phyloP scores from a whole-genome alignment of 1,139 yeast species.

The Sugiyamaella sp. region DNA sequence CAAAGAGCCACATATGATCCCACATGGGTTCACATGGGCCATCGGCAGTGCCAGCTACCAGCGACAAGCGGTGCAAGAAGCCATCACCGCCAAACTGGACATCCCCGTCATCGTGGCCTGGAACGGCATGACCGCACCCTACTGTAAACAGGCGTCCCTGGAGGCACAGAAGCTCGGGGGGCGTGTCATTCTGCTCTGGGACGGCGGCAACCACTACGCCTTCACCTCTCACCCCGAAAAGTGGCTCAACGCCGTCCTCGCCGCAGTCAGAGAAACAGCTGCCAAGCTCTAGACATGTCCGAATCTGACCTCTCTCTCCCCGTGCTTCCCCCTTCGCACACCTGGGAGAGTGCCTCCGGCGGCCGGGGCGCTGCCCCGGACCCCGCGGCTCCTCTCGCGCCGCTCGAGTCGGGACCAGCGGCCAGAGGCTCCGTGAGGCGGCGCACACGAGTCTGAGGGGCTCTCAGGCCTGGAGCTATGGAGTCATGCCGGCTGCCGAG shows the following conservation, averaged over 20 bases:
- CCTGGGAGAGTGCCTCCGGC: background rate
- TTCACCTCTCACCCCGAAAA: constrained; percentile 7
- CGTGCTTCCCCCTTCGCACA: too few relatives aligned
- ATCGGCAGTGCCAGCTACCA: constrained; percentile 10
- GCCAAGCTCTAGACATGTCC: background rate
- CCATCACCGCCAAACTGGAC: constrained; percentile 4
- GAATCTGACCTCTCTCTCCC: too few relatives aligned
- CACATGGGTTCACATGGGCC: constrained; percentile 16
- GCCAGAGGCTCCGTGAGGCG: too few relatives aligned
- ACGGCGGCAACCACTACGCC: constrained; percentile 17
- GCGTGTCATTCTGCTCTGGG: constrained; percentile 6
- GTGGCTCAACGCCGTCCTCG: constrained; percentile 6
- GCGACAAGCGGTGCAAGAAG: constrained; percentile 11
- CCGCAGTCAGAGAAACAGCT: background rate
- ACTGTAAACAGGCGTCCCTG: constrained; percentile 14
- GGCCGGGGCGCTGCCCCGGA: background rate
- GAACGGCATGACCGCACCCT: constrained; percentile 20
- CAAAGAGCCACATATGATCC: constrained; percentile 13
- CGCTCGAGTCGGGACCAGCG: too few relatives aligned
- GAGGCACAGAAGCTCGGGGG: constrained; percentile 14
- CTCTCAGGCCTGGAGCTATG: too few relatives aligned
- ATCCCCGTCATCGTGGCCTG: constrained; percentile 15
- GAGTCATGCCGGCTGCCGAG: too few relatives aligned
- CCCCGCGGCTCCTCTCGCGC: too few relatives aligned
- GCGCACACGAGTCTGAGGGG: too few relatives aligned